These are phyloP conservation scores for Rutstroemia sp. DNA, from an alignment of 2,329 filamentous ascomycete species.

Conservation along the genomic window DNA sequence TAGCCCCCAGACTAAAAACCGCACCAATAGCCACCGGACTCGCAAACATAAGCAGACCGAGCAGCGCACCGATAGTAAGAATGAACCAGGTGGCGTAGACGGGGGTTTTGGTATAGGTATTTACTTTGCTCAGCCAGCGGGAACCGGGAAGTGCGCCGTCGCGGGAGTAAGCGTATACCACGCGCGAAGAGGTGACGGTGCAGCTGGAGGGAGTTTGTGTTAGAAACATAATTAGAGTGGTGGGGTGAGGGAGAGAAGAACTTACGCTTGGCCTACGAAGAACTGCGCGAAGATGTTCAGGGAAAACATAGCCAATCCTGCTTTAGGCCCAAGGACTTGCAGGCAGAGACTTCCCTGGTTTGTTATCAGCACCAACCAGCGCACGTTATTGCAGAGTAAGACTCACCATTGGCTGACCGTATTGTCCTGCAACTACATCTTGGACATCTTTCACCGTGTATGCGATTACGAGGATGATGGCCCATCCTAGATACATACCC, in stretches of 20 bases:
- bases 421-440: constrained; percentile 48
- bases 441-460: constrained; percentile 62
- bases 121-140: constrained; percentile 50
- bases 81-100: constrained; percentile 68
- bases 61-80: constrained; percentile 47
- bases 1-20: constrained; percentile 63
- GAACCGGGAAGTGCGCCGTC: constrained; percentile 63
- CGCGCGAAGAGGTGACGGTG: constrained; percentile 51
- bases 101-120: constrained; percentile 53
- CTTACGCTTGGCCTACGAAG: constrained; percentile 61
- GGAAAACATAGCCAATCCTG: constrained; percentile 53
- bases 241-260: rapidly evolving
- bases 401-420: constrained; percentile 60
- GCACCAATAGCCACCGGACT: constrained; percentile 57
- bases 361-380: constrained; percentile 20
- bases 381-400: too few species aligned
- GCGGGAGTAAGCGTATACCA: constrained; percentile 66
- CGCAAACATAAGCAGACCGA: constrained; percentile 58
- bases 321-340: constrained; percentile 53
- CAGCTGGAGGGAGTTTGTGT: neutral
- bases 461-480: constrained; percentile 54
- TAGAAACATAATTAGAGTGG: too few species aligned
- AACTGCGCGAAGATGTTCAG: constrained; percentile 64
- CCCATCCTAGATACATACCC: constrained; percentile 55
- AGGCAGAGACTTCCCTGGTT: constrained; percentile 45